Conservation (phyloP, 331 rosid species). For the Rhamnella rubrinervis region DNA sequence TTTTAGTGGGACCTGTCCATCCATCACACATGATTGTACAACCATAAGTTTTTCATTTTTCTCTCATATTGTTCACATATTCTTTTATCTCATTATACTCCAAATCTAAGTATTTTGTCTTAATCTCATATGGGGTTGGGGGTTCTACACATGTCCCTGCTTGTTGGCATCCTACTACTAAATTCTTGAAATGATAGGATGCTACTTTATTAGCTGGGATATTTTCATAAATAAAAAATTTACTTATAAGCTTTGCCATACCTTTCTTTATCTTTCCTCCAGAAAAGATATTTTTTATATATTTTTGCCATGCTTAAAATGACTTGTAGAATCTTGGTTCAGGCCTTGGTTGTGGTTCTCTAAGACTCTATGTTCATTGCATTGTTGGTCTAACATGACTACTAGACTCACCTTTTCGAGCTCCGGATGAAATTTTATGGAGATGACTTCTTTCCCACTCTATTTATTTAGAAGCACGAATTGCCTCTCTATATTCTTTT, state of each 20-base stretch:
- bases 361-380: too few species aligned
- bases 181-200: slow-evolving; percentile 1
- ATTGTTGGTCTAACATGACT: too few species aligned
- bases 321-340: too few species aligned
- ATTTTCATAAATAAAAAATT: not conserved
- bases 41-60: not conserved
- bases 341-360: too few species aligned
- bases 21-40: not conserved
- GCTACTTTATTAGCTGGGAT: not conserved
- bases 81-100: not conserved
- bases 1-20: too few species aligned
- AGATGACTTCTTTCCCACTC: too few species aligned
- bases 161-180: not conserved
- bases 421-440: too few species aligned
- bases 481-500: too few species aligned
- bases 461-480: too few species aligned
- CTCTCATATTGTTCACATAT: not conserved
- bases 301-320: not conserved
- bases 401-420: too few species aligned
- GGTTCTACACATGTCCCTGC: not conserved
- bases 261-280: too few species aligned
- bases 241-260: too few species aligned
- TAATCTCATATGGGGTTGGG: not conserved
- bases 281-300: not conserved
- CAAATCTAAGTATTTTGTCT: not conserved